phyloP scores from a whole-genome alignment of 23 red algal genomes.

The Chondrus crispus region DNA sequence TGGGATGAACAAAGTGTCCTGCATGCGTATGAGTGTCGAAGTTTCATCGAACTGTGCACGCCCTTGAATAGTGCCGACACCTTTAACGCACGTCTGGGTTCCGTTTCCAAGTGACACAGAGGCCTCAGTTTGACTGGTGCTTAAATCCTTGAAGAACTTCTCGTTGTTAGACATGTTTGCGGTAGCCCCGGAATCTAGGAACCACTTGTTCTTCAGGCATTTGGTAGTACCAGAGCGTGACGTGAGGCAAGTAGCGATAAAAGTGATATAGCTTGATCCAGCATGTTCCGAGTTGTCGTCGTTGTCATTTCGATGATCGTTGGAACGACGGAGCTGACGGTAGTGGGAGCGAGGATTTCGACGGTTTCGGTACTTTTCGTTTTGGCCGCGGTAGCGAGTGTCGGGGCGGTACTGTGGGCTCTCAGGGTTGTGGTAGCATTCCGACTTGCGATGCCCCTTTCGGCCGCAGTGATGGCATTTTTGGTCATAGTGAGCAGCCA shows the following conservation, averaged over 20 bases:
- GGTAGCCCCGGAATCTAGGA: constrained; percentile 37
- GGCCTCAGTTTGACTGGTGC: background rate
- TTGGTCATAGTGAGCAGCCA: background rate
- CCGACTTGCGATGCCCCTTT: background rate
- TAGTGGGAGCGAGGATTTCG: background rate
- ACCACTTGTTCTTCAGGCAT: background rate
- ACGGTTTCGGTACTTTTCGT: background rate
- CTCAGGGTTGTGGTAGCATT: constrained; percentile 44
- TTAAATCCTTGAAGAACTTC: background rate
- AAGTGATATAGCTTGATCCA: background rate
- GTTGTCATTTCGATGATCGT: background rate
- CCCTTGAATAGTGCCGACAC: background rate
- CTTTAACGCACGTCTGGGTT: background rate
- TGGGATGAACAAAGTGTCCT: background rate
- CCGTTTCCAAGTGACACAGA: constrained; percentile 30
- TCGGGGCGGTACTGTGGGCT: background rate
- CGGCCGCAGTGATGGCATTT: constrained; percentile 30
- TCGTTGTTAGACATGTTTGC: constrained; percentile 12
- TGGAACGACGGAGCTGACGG: background rate
- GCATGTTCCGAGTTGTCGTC: background rate
- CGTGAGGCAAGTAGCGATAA: background rate
- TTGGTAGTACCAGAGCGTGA: background rate
- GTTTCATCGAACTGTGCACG: background rate
- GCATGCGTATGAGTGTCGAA: background rate
- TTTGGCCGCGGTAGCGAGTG: background rate